Percentiles rank a stretch among this genome's conserved stretches.
Evolutionary conservation across 495 filamentous ascomycete genomes (phyloP).

Genomic region (Geoglossum glabrum): DNA sequence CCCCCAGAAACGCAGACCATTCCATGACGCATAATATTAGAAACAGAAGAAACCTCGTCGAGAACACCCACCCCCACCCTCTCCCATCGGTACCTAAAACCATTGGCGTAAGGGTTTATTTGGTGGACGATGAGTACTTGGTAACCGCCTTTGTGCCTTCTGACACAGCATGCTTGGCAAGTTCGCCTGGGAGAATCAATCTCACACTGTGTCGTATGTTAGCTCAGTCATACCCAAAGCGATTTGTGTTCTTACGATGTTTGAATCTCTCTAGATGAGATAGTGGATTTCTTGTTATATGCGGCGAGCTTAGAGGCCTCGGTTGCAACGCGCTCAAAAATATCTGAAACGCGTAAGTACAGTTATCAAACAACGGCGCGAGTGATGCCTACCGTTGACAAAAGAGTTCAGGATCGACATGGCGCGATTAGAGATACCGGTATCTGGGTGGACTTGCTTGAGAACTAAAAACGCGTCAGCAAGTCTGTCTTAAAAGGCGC

Average conservation of each 20-base stretch:
- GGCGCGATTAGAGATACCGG: constrained; percentile 98
- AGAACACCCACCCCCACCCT: neutral
- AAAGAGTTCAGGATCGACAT: constrained; percentile 99
- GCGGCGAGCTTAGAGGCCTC: constrained; percentile 97
- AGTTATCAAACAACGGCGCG: neutral
- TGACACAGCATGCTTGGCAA: constrained; percentile 98
- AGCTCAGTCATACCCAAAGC: neutral
- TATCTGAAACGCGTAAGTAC: constrained; percentile 39
- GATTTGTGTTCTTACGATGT: constrained; percentile 45
- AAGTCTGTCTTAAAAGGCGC: neutral
- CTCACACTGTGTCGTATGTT: constrained; percentile 37
- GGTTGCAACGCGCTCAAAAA: constrained; percentile 98
- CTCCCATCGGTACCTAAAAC: neutral
- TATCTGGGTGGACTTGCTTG: constrained; percentile 99
- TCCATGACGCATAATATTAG: constrained; percentile 2
- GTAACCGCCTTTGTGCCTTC: constrained; percentile 99
- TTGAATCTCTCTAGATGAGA: constrained; percentile 98
- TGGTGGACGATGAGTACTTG: constrained; percentile 99
- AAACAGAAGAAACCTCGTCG: neutral
- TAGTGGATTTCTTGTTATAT: constrained; percentile 99
- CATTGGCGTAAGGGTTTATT: constrained; percentile 37
- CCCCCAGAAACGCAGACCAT: constrained; percentile 2
- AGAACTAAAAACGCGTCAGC: constrained; percentile 48
- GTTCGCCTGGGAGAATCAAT: constrained; percentile 91
- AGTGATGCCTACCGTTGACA: constrained; percentile 66